Conservation (phyloP, 2,329 filamentous ascomycete genomes). For the Aspergillus fructus region DNA sequence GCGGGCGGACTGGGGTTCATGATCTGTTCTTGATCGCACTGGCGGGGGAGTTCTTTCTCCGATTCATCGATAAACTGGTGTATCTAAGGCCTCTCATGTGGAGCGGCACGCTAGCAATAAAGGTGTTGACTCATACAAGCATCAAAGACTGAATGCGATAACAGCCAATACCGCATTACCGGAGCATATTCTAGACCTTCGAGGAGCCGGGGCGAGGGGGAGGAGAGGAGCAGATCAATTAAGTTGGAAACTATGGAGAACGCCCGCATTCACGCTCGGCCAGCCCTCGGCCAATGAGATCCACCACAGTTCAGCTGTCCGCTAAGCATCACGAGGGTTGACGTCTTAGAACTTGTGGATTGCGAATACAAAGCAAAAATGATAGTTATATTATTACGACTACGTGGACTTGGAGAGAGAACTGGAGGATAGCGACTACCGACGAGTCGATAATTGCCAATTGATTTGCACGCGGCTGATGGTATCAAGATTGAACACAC, state of each 20-base stretch:
- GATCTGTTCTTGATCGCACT: constrained; percentile 18
- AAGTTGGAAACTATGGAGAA: constrained; percentile 12
- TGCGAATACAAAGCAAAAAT: not conserved
- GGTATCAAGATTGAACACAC: constrained; percentile 22
- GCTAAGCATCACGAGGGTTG: constrained; percentile 1
- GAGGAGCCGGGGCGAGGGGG: not conserved
- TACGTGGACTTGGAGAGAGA: not conserved
- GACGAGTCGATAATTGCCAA: not conserved
- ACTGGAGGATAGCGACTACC: not conserved
- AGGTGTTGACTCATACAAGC: constrained; percentile 3
- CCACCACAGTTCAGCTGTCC: constrained; percentile 4
- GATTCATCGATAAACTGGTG: constrained; percentile 17
- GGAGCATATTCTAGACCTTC: constrained; percentile 1
- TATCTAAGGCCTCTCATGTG: constrained; percentile 13
- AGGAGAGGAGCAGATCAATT: constrained; percentile 1
- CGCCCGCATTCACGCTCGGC: constrained; percentile 12
- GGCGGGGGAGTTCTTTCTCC: constrained; percentile 20
- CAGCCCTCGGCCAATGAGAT: constrained; percentile 13
- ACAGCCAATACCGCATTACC: not conserved
- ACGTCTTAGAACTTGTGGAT: not conserved
- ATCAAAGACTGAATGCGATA: not conserved
- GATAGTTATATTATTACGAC: not conserved
- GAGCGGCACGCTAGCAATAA: not conserved
- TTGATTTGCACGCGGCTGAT: not conserved
- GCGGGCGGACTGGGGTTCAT: constrained; percentile 22